A percentile compares a stretch with the other conserved stretches of the same genome.
phyloP scores from a whole-genome alignment of 176 grass and related monocot genomes.

The Eremochloa ophiuroides region DNA sequence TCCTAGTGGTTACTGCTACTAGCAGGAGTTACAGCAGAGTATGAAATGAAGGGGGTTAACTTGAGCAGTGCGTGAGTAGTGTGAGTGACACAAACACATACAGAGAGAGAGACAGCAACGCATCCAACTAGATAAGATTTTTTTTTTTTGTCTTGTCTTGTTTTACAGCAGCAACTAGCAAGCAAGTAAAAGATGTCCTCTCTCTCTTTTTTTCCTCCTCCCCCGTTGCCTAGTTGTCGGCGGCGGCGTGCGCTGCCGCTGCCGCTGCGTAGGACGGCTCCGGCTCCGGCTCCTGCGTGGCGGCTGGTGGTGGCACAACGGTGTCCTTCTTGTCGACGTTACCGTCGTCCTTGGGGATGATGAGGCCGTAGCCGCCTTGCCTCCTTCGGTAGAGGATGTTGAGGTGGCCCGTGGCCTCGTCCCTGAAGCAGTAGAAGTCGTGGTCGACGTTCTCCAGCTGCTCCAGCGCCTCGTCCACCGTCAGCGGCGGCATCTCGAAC shows the following conservation, averaged over 20 bases:
- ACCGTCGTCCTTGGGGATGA: constrained; percentile 76
- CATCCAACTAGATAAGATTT: too few relatives aligned
- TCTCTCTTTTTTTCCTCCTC: too few relatives aligned
- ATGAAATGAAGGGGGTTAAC: too few relatives aligned
- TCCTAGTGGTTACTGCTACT: too few relatives aligned
- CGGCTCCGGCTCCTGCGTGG: neutral
- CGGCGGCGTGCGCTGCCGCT: neutral
- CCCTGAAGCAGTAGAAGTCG: constrained; percentile 85
- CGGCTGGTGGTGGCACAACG: neutral
- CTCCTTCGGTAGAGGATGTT: constrained; percentile 95
- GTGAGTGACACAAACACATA: too few relatives aligned
- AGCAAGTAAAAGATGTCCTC: too few relatives aligned
- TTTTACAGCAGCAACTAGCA: too few relatives aligned
- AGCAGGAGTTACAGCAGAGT: too few relatives aligned
- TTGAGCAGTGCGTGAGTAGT: too few relatives aligned
- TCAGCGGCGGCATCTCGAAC: constrained; percentile 91
- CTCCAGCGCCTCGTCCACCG: constrained; percentile 83
- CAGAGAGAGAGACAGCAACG: too few relatives aligned
- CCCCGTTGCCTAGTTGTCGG: too few relatives aligned
- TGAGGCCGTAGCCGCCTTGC: constrained; percentile 63
- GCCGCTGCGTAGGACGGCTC: neutral
- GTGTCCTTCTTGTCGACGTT: constrained; percentile 43
- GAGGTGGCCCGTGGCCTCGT: constrained; percentile 73
- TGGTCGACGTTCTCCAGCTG: constrained; percentile 81
- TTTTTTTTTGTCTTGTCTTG: too few relatives aligned